A percentile compares a stretch with the other conserved stretches of the same genome.
phyloP scores from a whole-genome alignment of 1,284 basidiomycete species.

The Macrocystidia cucumis region DNA sequence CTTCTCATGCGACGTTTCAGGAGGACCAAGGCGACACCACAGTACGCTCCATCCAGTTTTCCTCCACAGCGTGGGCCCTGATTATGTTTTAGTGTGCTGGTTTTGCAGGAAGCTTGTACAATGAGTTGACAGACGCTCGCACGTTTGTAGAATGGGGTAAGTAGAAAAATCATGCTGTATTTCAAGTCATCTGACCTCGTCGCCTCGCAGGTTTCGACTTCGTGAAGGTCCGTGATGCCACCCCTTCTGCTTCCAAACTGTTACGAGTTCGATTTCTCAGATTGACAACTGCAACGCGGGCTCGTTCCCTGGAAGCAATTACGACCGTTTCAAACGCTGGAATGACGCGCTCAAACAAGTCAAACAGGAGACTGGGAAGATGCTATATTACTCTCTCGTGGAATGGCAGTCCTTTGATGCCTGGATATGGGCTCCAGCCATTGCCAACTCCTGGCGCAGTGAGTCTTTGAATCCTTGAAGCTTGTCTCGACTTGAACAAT shows the following conservation, averaged over 20 bases:
- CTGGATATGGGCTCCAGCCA: constrained; percentile 16
- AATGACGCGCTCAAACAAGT: constrained; percentile 17
- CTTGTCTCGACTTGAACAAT: neutral
- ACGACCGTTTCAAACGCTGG: constrained; percentile 16
- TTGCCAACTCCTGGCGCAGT: constrained; percentile 18
- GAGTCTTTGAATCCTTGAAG: constrained; percentile 3
- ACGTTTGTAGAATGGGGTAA: constrained; percentile 17
- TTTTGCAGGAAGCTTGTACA: constrained; percentile 18
- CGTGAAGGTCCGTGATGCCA: constrained; percentile 11
- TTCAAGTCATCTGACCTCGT: neutral
- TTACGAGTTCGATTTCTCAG: too few species aligned
- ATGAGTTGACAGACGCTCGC: constrained; percentile 17
- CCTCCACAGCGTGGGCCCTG: neutral
- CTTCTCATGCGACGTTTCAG: constrained; percentile 6
- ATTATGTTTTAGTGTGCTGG: constrained; percentile 13
- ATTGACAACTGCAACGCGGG: constrained; percentile 14
- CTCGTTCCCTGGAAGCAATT: constrained; percentile 14
- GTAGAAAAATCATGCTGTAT: neutral
- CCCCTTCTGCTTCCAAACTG: too few species aligned
- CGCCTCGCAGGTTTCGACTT: constrained; percentile 14
- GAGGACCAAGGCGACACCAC: constrained; percentile 13
- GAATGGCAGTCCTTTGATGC: constrained; percentile 21
- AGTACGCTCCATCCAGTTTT: constrained; percentile 3
- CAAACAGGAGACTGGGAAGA: constrained; percentile 15
- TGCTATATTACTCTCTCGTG: constrained; percentile 18